Percentiles rank a stretch among this genome's conserved stretches.
Conservation (phyloP, 306 rosid species). For the Mimosa bimucronata region DNA sequence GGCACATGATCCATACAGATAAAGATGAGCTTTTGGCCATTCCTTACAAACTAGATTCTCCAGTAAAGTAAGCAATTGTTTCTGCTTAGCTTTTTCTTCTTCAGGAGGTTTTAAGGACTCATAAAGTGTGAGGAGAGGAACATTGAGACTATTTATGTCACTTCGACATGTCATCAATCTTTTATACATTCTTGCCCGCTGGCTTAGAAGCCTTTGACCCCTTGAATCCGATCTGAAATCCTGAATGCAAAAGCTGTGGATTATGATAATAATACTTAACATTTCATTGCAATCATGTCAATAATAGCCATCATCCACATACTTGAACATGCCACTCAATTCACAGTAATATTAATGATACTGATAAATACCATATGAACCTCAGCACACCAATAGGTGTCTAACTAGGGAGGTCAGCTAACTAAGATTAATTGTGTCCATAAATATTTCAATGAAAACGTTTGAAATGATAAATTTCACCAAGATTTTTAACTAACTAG, state of each 20-base stretch:
- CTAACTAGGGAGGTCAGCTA: background rate
- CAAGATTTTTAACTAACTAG: background rate
- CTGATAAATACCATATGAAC: slow-evolving; percentile 21
- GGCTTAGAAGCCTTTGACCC: slow-evolving; percentile 68
- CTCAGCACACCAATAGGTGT: background rate
- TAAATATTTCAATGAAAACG: slow-evolving; percentile 8
- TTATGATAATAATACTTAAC: slow-evolving; percentile 36
- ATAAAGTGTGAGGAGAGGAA: slow-evolving; percentile 67
- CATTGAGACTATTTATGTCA: slow-evolving; percentile 70
- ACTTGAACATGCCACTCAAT: slow-evolving; percentile 10
- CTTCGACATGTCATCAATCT: slow-evolving; percentile 65
- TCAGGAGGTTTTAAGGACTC: slow-evolving; percentile 79
- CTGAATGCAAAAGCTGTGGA: slow-evolving; percentile 51
- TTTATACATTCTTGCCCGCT: slow-evolving; percentile 63
- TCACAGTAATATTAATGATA: slow-evolving; percentile 2
- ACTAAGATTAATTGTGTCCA: background rate
- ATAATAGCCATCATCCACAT: slow-evolving; percentile 24
- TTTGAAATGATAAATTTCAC: slow-evolving; percentile 1
- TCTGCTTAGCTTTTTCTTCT: slow-evolving; percentile 88
- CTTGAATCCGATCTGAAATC: slow-evolving; percentile 80
- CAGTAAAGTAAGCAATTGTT: slow-evolving; percentile 62
- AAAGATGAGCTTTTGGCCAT: slow-evolving; percentile 85
- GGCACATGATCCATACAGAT: slow-evolving; percentile 94
- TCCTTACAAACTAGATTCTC: slow-evolving; percentile 72
- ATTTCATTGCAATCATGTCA: slow-evolving; percentile 19